Conservation (phyloP, 768 basidiomycete species). For the Tephrocybe sp. region DNA sequence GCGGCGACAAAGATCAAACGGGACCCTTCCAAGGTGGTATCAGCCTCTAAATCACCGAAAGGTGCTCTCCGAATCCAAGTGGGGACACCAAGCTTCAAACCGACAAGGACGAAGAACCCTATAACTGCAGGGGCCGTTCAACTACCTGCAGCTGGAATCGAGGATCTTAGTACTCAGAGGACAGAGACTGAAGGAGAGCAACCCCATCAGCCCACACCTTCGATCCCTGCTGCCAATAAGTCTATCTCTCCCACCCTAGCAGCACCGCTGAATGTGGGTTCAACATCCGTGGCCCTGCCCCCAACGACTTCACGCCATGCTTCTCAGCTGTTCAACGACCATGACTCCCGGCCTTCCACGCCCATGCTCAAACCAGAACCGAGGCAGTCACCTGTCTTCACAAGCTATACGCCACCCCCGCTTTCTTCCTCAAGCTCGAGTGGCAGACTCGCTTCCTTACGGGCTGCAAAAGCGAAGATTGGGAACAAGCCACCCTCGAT, state of each 20-base stretch:
- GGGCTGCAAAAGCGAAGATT: neutral
- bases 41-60: neutral
- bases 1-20: slow-evolving; percentile 6
- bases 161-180: neutral
- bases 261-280: neutral
- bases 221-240: neutral
- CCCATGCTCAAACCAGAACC: neutral
- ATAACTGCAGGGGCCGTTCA: neutral
- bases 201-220: neutral
- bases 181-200: no score
- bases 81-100: neutral
- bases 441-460: neutral
- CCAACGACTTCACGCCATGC: neutral
- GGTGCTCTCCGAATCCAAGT: neutral
- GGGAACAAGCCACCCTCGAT: neutral
- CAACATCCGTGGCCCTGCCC: neutral
- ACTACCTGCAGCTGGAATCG: neutral
- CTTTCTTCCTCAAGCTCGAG: neutral
- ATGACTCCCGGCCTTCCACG: neutral
- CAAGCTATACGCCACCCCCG: neutral
- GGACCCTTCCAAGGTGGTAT: neutral
- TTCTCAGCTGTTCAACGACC: neutral
- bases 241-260: neutral
- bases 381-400: neutral
- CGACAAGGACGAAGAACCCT: neutral